Percentiles rank a stretch among this genome's conserved stretches.
Evolutionary conservation across 495 filamentous ascomycete genomes (phyloP).

Genomic region (Xeromyces bisporus): DNA sequence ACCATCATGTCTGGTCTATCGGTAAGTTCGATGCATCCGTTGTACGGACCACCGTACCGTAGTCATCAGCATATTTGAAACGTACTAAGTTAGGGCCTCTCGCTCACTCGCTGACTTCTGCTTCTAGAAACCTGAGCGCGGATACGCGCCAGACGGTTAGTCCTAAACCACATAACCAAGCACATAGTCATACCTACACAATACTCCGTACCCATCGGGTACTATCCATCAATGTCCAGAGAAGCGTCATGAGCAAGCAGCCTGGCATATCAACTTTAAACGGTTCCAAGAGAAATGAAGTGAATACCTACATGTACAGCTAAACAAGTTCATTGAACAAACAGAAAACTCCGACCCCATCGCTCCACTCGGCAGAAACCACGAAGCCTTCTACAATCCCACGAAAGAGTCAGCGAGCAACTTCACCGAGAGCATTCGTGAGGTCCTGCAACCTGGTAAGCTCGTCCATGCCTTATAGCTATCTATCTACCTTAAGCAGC

Average conservation of each 20-base stretch:
- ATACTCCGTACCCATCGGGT: too few species aligned
- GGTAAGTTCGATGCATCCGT: too few species aligned
- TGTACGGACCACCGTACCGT: too few species aligned
- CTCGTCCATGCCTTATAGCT: background rate
- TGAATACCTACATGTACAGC: background rate
- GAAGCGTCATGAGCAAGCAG: too few species aligned
- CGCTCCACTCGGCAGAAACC: constrained; percentile 3
- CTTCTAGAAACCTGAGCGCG: background rate
- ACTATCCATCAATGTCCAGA: too few species aligned
- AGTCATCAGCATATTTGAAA: too few species aligned
- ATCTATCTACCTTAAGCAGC: too few species aligned
- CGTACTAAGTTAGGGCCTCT: too few species aligned
- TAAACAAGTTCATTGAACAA: background rate
- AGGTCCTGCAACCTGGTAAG: constrained; percentile 14
- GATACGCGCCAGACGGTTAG: background rate
- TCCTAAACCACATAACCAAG: too few species aligned
- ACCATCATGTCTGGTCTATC: too few species aligned
- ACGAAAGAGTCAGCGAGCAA: constrained; percentile 9
- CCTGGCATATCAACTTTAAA: background rate
- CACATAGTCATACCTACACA: too few species aligned
- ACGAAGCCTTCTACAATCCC: constrained; percentile 2
- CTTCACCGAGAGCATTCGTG: constrained; percentile 9
- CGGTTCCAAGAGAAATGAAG: background rate
- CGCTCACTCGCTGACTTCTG: too few species aligned
- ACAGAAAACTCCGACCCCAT: constrained; percentile 7